A percentile compares a stretch with the other conserved stretches of the same genome.
Conservation (phyloP, 768 basidiomycete genomes). For the Asterophora lycoperdoides region DNA sequence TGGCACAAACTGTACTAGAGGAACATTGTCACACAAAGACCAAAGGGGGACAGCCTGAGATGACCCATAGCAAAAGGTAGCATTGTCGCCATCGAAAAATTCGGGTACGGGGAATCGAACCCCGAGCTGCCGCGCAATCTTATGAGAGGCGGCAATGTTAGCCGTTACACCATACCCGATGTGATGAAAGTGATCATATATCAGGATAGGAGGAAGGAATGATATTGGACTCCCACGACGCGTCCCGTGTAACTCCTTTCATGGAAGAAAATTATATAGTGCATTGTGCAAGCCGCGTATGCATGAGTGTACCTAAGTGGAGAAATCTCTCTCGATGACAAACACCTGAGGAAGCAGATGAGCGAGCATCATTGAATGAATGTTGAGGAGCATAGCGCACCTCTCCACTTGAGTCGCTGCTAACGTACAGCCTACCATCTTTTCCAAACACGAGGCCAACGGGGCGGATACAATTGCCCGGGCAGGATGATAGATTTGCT, state of each 20-base stretch:
- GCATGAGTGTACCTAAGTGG: no score
- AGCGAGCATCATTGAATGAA: not conserved
- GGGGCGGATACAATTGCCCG: constrained; percentile 40
- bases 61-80: no score
- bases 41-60: no score
- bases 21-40: no score
- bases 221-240: no score
- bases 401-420: constrained; percentile 42
- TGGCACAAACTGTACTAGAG: no score
- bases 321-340: constrained; percentile 6
- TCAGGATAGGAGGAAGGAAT: no score
- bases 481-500: constrained; percentile 32
- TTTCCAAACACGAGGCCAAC: constrained; percentile 38
- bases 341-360: constrained; percentile 2
- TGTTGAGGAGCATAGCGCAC: constrained; percentile 15
- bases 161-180: constrained; percentile 50
- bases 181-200: no score
- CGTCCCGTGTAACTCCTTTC: no score
- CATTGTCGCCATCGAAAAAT: no score
- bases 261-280: no score
- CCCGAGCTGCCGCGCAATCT: constrained; percentile 46
- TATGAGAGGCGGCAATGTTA: constrained; percentile 56
- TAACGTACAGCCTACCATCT: constrained; percentile 36
- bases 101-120: constrained; percentile 56
- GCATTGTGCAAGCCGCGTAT: no score